Conservation (phyloP, 176 grass and related monocot species). For the Calamus simplicifolius region DNA sequence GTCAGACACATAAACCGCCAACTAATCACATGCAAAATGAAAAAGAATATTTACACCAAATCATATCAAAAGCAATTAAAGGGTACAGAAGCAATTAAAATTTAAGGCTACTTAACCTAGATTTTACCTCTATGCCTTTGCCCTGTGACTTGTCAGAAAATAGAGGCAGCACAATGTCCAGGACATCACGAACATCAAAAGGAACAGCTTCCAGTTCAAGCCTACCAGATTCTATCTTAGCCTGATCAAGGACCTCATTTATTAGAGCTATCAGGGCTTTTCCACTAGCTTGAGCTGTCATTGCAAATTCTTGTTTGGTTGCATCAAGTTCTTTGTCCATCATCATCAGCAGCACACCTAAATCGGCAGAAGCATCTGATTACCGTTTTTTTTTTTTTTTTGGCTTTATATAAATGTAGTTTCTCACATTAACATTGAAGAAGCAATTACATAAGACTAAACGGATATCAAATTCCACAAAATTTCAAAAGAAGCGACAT, state of each 20-base stretch:
- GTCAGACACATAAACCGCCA: slow-evolving; percentile 60
- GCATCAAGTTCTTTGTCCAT: slow-evolving; percentile 74
- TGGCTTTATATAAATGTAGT: neutral
- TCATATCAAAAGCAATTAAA: neutral
- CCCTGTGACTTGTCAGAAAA: slow-evolving; percentile 73
- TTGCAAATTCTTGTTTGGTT: slow-evolving; percentile 70
- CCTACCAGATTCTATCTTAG: slow-evolving; percentile 79
- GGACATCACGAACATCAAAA: slow-evolving; percentile 65
- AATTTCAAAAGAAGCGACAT: slow-evolving; percentile 11
- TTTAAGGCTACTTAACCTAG: neutral
- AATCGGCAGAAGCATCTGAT: slow-evolving; percentile 5
- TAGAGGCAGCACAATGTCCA: slow-evolving; percentile 68
- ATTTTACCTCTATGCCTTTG: slow-evolving; percentile 63
- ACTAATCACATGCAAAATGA: slow-evolving; percentile 25
- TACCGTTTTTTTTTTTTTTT: neutral
- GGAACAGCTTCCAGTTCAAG: slow-evolving; percentile 67
- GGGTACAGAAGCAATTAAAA: neutral
- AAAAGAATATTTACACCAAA: slow-evolving; percentile 4
- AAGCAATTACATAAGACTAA: slow-evolving; percentile 2
- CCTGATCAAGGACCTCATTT: slow-evolving; percentile 83
- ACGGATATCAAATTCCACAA: slow-evolving; percentile 2
- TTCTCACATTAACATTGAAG: neutral
- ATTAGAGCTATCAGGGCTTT: slow-evolving; percentile 64
- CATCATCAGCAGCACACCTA: slow-evolving; percentile 85
- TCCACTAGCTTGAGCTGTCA: slow-evolving; percentile 71